phyloP scores from a whole-genome alignment of 192 early-diverging fungal genomes.

The Gonapodya prolifera region DNA sequence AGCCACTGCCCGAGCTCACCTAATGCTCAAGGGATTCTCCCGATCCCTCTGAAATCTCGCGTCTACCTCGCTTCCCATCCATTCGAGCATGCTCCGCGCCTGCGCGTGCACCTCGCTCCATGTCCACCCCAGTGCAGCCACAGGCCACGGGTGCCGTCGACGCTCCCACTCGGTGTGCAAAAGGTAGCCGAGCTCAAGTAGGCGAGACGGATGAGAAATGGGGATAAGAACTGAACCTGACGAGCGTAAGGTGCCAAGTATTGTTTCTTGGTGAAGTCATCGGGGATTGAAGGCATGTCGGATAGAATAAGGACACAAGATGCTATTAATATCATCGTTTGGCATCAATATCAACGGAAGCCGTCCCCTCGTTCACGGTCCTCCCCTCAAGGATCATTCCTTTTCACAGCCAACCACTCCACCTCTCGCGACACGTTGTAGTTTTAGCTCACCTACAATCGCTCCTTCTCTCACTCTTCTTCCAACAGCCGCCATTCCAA shows the following conservation, averaged over 20 bases:
- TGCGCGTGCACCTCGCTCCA: slow-evolving; percentile 62
- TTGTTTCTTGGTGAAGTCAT: slow-evolving; percentile 48
- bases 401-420: too few relatives aligned
- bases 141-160: slow-evolving; percentile 41
- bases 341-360: too few relatives aligned
- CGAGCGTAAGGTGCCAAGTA: slow-evolving; percentile 40
- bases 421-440: too few relatives aligned
- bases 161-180: slow-evolving; percentile 77
- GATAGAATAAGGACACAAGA: too few relatives aligned
- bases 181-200: slow-evolving; percentile 79
- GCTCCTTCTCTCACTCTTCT: slow-evolving; percentile 61
- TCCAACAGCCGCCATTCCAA: neutral
- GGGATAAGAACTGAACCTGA: slow-evolving; percentile 80
- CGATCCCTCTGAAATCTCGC: slow-evolving; percentile 55
- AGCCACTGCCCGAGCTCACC: slow-evolving; percentile 70
- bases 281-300: too few relatives aligned
- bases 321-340: too few relatives aligned
- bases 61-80: slow-evolving; percentile 82
- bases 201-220: slow-evolving; percentile 74
- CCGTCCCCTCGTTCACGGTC: too few relatives aligned
- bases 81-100: slow-evolving; percentile 85
- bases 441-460: slow-evolving; percentile 53
- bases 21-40: slow-evolving; percentile 83
- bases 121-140: slow-evolving; percentile 67
- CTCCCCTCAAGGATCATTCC: too few relatives aligned